phyloP scores from a whole-genome alignment of 441 rosid species.

The Pelargonium australe region DNA sequence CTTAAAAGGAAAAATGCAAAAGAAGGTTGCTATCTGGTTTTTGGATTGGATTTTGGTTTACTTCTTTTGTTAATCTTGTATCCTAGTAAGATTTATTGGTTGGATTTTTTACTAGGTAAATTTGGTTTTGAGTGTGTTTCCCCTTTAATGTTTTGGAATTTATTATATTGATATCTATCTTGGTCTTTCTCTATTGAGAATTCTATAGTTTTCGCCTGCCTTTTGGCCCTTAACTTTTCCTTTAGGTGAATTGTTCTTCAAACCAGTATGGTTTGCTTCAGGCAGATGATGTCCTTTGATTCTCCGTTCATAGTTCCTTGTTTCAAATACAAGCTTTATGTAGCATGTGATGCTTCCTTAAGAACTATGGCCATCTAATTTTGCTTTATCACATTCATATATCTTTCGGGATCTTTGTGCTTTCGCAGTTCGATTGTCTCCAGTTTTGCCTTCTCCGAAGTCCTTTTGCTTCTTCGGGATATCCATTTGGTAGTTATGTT shows the following conservation, averaged over 20 bases:
- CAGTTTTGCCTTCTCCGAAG: conserved; percentile 11
- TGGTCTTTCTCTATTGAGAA: no score
- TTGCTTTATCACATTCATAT: conserved; percentile 21
- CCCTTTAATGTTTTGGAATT: not conserved
- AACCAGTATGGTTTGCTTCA: conserved; percentile 27
- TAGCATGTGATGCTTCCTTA: conserved; percentile 28
- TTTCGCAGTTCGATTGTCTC: conserved; percentile 8
- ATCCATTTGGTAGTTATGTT: conserved; percentile 1
- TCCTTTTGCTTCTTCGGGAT: conserved; percentile 7
- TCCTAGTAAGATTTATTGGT: not conserved
- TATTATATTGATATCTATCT: not conserved
- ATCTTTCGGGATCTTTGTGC: conserved; percentile 8
- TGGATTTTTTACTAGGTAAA: not conserved
- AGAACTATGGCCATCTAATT: conserved; percentile 13
- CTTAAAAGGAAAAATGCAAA: not conserved
- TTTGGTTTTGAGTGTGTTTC: not conserved
- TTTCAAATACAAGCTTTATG: conserved; percentile 8
- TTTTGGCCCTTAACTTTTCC: conserved; percentile 1
- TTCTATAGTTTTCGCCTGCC: not conserved
- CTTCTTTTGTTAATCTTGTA: not conserved
- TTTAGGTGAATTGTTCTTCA: conserved; percentile 21
- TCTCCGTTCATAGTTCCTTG: conserved; percentile 17
- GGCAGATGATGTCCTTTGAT: conserved; percentile 20
- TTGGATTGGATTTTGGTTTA: not conserved
- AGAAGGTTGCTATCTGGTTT: not conserved